Evolutionary conservation across 179 eudicot genomes (phyloP).

Genomic region (Actinidia arguta): DNA sequence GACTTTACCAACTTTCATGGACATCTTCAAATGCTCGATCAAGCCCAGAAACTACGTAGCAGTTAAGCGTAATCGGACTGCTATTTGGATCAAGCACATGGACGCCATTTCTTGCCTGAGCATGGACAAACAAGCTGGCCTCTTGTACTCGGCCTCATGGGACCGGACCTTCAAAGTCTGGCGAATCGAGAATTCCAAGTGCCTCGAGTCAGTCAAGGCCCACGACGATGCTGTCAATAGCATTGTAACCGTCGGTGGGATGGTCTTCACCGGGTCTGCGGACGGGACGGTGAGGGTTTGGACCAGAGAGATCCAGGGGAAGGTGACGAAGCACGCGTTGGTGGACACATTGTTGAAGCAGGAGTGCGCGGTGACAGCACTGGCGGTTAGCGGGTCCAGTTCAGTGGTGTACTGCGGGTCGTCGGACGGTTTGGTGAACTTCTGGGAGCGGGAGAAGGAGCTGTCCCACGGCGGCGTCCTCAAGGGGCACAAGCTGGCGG

Average conservation of each 20-base stretch:
- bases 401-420: slow-evolving; percentile 68
- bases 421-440: slow-evolving; percentile 73
- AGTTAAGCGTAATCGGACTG: slow-evolving; percentile 46
- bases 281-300: slow-evolving; percentile 80
- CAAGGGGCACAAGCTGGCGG: slow-evolving; percentile 72
- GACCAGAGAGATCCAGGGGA: slow-evolving; percentile 67
- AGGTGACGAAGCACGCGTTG: slow-evolving; percentile 62
- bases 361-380: slow-evolving; percentile 73
- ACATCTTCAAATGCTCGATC: slow-evolving; percentile 61
- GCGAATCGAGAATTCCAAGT: slow-evolving; percentile 59
- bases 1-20: slow-evolving; percentile 68
- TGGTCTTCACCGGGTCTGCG: slow-evolving; percentile 79
- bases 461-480: slow-evolving; percentile 47
- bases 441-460: slow-evolving; percentile 60
- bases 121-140: slow-evolving; percentile 49
- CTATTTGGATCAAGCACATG: slow-evolving; percentile 64
- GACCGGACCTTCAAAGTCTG: slow-evolving; percentile 74
- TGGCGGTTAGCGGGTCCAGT: slow-evolving; percentile 48
- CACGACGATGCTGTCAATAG: slow-evolving; percentile 86
- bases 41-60: slow-evolving; percentile 70
- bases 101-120: slow-evolving; percentile 79
- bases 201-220: slow-evolving; percentile 72
- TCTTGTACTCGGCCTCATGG: slow-evolving; percentile 79
- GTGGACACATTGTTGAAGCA: slow-evolving; percentile 58
- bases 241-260: slow-evolving; percentile 48